Percentiles rank a stretch among this genome's conserved stretches.
These are phyloP conservation scores for Capsicum rhomboideum DNA, from an alignment of 257 asterid genomes.

Conservation along the genomic window DNA sequence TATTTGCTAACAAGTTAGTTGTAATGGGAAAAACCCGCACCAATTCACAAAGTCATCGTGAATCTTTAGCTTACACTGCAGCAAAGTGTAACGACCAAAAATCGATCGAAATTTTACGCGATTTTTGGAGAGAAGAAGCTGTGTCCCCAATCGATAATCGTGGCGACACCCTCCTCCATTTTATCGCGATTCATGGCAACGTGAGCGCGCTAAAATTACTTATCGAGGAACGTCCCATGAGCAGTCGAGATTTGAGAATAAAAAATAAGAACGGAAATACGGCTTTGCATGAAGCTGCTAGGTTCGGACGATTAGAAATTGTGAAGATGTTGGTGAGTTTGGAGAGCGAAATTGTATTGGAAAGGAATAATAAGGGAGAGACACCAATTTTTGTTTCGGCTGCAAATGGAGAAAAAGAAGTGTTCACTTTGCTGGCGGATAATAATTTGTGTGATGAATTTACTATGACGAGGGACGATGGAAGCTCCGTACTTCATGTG, in stretches of 20 bases:
- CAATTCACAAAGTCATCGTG: too few relatives aligned
- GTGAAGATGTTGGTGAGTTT: background rate
- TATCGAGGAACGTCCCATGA: background rate
- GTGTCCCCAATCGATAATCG: background rate
- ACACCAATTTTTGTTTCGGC: conserved; percentile 2
- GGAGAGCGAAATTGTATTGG: background rate
- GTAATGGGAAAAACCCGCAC: too few relatives aligned
- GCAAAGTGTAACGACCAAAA: background rate
- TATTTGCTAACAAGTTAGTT: too few relatives aligned
- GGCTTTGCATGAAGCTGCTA: conserved; percentile 1
- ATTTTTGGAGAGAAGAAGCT: background rate
- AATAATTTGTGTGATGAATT: background rate
- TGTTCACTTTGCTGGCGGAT: background rate
- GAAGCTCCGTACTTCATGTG: background rate
- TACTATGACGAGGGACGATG: background rate
- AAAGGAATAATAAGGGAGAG: background rate
- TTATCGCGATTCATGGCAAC: background rate
- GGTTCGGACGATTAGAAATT: background rate
- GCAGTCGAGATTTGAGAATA: background rate
- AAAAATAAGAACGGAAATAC: background rate
- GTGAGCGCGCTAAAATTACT: background rate
- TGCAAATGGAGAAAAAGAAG: background rate
- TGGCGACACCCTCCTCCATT: background rate
- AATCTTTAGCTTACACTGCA: too few relatives aligned
- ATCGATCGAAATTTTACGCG: background rate